Evolutionary conservation across 176 grass and related monocot species (phyloP), one percentile per base, ranked within the genome.

Genomic region (Alopecurus myosuroides): DNA sequence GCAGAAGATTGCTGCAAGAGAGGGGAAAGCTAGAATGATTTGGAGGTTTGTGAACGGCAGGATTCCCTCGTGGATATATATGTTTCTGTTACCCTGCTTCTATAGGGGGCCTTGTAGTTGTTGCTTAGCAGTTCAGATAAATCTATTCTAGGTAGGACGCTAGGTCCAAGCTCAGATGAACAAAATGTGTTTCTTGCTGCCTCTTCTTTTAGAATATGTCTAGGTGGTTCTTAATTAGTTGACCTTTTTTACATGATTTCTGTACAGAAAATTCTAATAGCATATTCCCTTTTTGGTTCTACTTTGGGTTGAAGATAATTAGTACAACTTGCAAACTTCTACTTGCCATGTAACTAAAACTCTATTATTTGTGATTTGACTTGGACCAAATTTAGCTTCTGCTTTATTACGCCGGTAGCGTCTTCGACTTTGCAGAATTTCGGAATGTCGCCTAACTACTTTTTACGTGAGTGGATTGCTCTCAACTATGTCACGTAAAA

Each of bases 171-270:
- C 48, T 74, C 15, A 20, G 2, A 12, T 9, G 22, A 22, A 77
- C 15, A 28, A 42, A 28, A 29, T 6, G 18, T 42, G 19, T 73
- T 29, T 68, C 36, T 37, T 81, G 19, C 11, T 25, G n/a, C 22
- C 63, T 34, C 26, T 49, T 1, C 31, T 71, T 71, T 25, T 25
- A 68, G 50, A 45, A 73, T 44, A 70, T 68, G 45, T 34, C 34
- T 30, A 23, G 26, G 45, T 80, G 48, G 28, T 81, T 23, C 48
- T 30, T 74, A 39, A 31, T 85, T 89, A 39, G 50, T 85, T 89
- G 83, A 86, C 83, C 64, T 53, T 55, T 70, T 25, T 69, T 49
- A 29, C 41, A 73, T 73, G 0, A 46, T 10, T 76, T 39, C 12
- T 50, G 7, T 44, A 37, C 7, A 29, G 4, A 3, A 23, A 58